Evolutionary conservation across 345 rosid genomes (phyloP).

Genomic region (Durio zibethinus): DNA sequence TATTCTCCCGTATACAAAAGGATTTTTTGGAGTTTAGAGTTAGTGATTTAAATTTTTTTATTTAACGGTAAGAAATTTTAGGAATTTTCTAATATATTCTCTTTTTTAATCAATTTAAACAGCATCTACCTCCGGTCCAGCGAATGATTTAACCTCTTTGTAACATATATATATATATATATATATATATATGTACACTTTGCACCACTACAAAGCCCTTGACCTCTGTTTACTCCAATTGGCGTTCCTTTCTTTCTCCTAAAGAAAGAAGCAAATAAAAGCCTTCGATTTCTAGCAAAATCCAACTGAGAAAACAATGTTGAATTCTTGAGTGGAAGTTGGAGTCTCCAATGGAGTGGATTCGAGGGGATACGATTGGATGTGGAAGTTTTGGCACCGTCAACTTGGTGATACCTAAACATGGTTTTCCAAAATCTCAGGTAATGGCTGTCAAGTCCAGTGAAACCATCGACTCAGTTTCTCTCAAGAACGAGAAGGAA

Average conservation of each 20-base stretch:
- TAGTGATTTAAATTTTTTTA: no score
- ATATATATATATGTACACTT: slow-evolving; percentile 18
- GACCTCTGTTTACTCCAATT: not conserved
- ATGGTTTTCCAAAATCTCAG: slow-evolving; percentile 28
- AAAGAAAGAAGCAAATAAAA: not conserved
- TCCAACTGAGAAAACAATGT: not conserved
- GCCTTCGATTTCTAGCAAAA: no score
- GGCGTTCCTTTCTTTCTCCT: not conserved
- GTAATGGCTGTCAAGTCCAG: slow-evolving; percentile 69
- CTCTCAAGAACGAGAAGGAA: slow-evolving; percentile 52
- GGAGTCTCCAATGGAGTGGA: slow-evolving; percentile 49
- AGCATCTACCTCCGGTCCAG: no score
- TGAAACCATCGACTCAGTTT: slow-evolving; percentile 26
- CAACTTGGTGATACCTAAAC: slow-evolving; percentile 37
- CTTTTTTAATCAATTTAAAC: no score
- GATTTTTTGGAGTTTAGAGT: no score
- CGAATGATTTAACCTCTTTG: no score
- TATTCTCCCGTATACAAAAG: no score
- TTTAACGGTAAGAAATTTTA: no score
- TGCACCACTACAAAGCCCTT: slow-evolving; percentile 16
- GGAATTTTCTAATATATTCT: no score
- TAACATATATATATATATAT: no score
- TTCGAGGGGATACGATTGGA: slow-evolving; percentile 64
- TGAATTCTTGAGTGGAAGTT: not conserved
- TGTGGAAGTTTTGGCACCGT: slow-evolving; percentile 67